Evolutionary conservation across 805 yeast genomes (phyloP), one percentile per base, ranked within the genome.

Genomic region (Candida nemodendra): DNA sequence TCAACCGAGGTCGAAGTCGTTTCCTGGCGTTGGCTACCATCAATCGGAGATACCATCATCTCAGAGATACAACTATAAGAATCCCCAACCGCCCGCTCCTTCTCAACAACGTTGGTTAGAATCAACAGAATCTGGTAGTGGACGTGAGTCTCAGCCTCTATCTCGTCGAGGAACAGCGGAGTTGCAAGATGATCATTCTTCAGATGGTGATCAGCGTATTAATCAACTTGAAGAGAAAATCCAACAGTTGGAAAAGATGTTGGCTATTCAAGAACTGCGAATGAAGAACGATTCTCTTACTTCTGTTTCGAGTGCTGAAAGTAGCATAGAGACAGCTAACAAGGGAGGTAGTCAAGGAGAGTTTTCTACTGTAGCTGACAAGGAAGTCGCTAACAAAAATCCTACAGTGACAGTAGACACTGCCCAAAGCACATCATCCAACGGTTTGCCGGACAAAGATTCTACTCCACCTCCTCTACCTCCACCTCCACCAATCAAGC

Each of bases 211-310:
- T 23, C 49, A 48, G 5, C 44, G 61, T 32, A 58, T 61, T 24
- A 50, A 49, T 32, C 41, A 38, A n/a, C 41, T 61, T n/a, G 65
- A 61, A 30, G 64, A 57, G 17, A 61, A 61, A 35, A 56, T 61
- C 15, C 56, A 56, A 26, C 47, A 48, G 22, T 44, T 61, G 22
- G 65, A 60, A 34, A 47, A 47, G 26, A 50, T 54, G 30, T 42
- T 61, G 23, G 52, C 56, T 7, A 22, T 47, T 26, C 54, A 51
- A 31, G 57, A 52, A 5, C 31, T 54, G 27, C 34, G 39, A 14
- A 27, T 33, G 19, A 34, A 45, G 19, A 39, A 39, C 14, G 32
- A 40, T 12, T 44, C 52, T 8, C 27, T 32, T 4, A 35, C 45
- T 9, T 48, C 54, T 9, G 39, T 48, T 12, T 41, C 47, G 3